Conservation (phyloP, 139 green algal genomes). For the Dunaliella primolecta region DNA sequence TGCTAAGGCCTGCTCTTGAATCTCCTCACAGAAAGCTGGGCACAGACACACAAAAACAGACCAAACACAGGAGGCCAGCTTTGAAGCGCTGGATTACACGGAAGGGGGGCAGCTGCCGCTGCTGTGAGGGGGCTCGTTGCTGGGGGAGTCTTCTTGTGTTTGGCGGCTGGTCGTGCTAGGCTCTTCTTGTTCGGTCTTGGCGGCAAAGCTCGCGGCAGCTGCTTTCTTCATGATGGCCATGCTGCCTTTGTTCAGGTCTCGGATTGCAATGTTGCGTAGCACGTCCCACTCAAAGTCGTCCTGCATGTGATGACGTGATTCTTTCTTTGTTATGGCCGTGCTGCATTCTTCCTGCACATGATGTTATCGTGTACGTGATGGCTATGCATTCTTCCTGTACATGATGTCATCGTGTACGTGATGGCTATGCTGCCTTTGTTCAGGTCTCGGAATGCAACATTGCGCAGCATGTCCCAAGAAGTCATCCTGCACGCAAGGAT, state of each 20-base stretch:
- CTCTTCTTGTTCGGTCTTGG: neutral
- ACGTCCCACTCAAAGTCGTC: slow-evolving; percentile 88
- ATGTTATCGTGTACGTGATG: no score
- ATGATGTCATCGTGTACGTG: no score
- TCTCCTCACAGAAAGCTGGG: no score
- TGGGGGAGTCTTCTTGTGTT: neutral
- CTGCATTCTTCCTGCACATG: no score
- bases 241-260: neutral
- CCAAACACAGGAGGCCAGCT: neutral
- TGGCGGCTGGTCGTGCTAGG: no score
- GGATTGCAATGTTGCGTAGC: slow-evolving; percentile 33
- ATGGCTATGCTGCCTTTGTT: neutral
- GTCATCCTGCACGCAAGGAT: no score
- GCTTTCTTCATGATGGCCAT: neutral
- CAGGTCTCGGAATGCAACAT: slow-evolving; percentile 20
- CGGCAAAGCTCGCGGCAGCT: neutral
- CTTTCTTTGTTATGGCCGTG: no score
- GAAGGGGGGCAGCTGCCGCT: neutral
- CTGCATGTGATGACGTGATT: no score
- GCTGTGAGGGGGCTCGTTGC: neutral
- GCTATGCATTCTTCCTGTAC: no score
- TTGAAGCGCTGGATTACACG: neutral
- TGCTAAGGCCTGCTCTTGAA: no score
- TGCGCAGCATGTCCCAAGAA: slow-evolving; percentile 71
- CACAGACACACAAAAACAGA: no score